phyloP scores from a whole-genome alignment of 495 filamentous ascomycete species.

The Darksidea phi region DNA sequence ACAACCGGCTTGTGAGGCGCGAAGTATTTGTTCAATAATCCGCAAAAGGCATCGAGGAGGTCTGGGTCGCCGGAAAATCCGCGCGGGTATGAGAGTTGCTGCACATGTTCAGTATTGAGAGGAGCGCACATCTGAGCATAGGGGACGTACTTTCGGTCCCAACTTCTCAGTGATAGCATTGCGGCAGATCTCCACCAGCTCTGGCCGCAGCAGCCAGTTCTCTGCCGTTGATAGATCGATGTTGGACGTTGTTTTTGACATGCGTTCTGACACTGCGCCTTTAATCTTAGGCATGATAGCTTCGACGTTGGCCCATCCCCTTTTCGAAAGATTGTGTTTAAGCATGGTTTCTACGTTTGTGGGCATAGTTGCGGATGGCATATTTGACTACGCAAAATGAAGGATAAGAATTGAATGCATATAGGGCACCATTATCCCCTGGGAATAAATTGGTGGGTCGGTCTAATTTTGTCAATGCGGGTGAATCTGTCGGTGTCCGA shows the following conservation, averaged over 20 bases:
- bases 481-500: no score
- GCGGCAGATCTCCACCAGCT: slow-evolving; percentile 27
- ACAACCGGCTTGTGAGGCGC: slow-evolving; percentile 41
- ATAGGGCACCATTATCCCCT: no score
- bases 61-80: slow-evolving; percentile 37
- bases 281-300: slow-evolving; percentile 26
- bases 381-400: background rate
- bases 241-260: slow-evolving; percentile 6
- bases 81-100: slow-evolving; percentile 41
- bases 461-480: no score
- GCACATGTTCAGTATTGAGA: background rate
- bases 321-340: slow-evolving; percentile 4
- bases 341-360: background rate
- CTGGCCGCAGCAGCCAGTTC: slow-evolving; percentile 35
- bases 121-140: background rate
- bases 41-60: slow-evolving; percentile 41
- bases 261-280: slow-evolving; percentile 11
- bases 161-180: slow-evolving; percentile 25
- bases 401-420: background rate
- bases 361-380: background rate
- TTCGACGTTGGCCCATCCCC: slow-evolving; percentile 17
- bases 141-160: background rate
- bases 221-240: slow-evolving; percentile 42
- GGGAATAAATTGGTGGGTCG: no score
- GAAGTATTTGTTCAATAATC: slow-evolving; percentile 46